Conservation (phyloP, 441 rosid genomes). For the Hypseocharis bilobata region DNA sequence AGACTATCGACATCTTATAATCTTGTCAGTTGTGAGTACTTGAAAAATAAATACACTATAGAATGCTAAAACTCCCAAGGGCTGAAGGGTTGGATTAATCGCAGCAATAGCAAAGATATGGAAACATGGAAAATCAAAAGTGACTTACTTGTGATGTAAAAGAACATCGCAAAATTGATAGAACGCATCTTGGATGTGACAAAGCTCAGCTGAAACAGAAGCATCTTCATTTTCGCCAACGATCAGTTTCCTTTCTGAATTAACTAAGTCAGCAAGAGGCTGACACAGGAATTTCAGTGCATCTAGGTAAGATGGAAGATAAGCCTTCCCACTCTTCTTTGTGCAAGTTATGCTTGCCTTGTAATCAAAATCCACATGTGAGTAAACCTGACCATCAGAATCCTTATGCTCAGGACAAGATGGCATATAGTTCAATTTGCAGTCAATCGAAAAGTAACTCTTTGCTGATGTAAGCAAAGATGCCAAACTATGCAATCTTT, state of each 20-base stretch:
- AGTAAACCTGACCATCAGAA: conserved; percentile 18
- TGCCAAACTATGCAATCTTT: conserved; percentile 34
- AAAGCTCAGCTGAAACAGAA: conserved; percentile 34
- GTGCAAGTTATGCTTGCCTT: conserved; percentile 22
- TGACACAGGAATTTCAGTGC: conserved; percentile 70
- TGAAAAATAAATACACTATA: background rate
- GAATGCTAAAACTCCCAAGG: conserved; percentile 12
- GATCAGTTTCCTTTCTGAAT: conserved; percentile 46
- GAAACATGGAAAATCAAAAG: conserved; percentile 7
- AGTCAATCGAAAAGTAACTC: conserved; percentile 33
- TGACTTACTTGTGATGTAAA: conserved; percentile 38
- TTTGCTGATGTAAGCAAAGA: conserved; percentile 35
- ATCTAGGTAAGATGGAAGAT: conserved; percentile 37
- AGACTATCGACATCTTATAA: no score
- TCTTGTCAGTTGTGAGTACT: background rate
- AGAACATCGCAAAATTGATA: conserved; percentile 46
- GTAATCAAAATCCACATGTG: conserved; percentile 15
- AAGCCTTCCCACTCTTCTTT: conserved; percentile 31
- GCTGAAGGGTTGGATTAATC: conserved; percentile 7
- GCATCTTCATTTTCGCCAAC: conserved; percentile 38
- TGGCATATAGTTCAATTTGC: conserved; percentile 21
- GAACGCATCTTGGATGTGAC: conserved; percentile 48
- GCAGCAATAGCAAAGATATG: conserved; percentile 13
- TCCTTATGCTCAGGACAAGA: conserved; percentile 18
- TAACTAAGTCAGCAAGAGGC: conserved; percentile 63